Evolutionary conservation across 169 alveolate genomes (phyloP).

Genomic region (Cryptosporidium tyzzeri): DNA sequence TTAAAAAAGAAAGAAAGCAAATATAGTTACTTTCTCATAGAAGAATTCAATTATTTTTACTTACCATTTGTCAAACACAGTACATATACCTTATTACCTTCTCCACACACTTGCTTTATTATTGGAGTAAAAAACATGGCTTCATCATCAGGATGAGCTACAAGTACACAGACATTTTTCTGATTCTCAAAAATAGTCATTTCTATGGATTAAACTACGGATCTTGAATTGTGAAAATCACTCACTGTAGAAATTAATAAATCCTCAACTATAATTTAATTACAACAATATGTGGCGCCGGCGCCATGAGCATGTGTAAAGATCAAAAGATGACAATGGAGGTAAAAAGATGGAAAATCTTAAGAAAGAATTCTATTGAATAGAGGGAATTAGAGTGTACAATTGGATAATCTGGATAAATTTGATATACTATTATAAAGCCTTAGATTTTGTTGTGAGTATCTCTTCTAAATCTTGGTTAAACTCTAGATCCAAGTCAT

Average conservation of each 20-base stretch:
- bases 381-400: not conserved
- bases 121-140: slow-evolving; percentile 65
- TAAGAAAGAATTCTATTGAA: not conserved
- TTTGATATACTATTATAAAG: not conserved
- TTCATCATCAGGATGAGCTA: slow-evolving; percentile 75
- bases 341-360: not conserved
- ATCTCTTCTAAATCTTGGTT: not conserved
- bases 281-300: not conserved
- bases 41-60: not conserved
- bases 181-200: not conserved
- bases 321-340: not conserved
- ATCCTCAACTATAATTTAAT: not conserved
- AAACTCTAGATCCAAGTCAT: slow-evolving; percentile 2
- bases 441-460: not conserved
- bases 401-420: not conserved
- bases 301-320: not conserved
- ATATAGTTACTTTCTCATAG: not conserved
- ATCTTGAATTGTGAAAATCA: not conserved
- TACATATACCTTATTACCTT: not conserved
- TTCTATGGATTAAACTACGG: not conserved
- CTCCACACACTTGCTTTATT: not conserved
- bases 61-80: slow-evolving; percentile 66
- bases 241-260: not conserved
- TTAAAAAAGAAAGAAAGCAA: not conserved
- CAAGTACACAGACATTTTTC: slow-evolving; percentile 6